Base-by-base conservation (phyloP, 225 moss, liverwort and hornwort species). In the Pseudisothecium myosuroides region DNA sequence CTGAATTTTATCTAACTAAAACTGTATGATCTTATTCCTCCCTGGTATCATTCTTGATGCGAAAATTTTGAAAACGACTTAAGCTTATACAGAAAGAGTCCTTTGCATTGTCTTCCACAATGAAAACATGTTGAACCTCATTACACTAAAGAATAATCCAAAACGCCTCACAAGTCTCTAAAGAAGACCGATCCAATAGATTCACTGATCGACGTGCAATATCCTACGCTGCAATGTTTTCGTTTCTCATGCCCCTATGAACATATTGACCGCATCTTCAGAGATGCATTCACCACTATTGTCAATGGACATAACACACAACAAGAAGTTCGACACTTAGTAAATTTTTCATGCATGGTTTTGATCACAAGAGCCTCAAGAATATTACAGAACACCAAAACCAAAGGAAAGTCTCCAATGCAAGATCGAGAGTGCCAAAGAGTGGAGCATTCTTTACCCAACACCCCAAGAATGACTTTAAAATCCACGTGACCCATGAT, bases 381-480 rank as follows among this genome's bases (percentile, higher is more conserved):
- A 77, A 52, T 31, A 63, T n/a, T 39, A 31, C 54, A 19, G 54
- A 50, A 77, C 18, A 62, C 29, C 11, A 29, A 14, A 39, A 39
- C 39, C n/a, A n/a, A n/a, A n/a, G n/a, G n/a, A 31, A 16, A 86
- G 64, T 41, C n/a, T 34, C 26, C 52, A 63, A 47, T 36, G 64
- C 82, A 82, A 50, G 49, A 50, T 17, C 23, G 31, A 63, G 49
- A n/a, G 15, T 6, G 10, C 17, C 23, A 43, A 41, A 37, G 37
- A 37, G 75, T 49, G n/a, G 7, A 76, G 76, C 16, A 31, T 63
- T 63, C 82, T 8, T 77, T 80, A 94, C 94, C 94, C 56, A 92
- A 28, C 83, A 94, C 89, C 67, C 94, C 94, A 49, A 94, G 91
- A 86, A 94, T 69, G 83, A 91, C 47, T 87, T 94, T 93, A 80